These are phyloP conservation scores for Hygrophila difformis DNA, from an alignment of 257 asterid species.

Conservation along the genomic window DNA sequence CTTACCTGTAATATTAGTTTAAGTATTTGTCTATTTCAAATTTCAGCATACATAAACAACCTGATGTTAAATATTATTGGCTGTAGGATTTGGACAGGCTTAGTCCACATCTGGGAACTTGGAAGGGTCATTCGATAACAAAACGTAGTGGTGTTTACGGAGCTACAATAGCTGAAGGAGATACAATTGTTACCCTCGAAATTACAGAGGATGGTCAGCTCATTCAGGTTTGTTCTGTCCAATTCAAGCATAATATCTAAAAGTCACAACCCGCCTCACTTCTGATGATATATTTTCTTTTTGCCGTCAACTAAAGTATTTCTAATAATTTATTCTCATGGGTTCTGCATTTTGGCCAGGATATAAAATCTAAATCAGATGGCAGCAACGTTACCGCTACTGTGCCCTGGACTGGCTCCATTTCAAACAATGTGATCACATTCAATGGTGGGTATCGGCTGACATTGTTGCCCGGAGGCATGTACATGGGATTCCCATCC, in stretches of 20 bases:
- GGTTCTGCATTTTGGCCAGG: slow-evolving; percentile 28
- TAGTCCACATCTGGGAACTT: slow-evolving; percentile 60
- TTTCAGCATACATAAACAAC: slow-evolving; percentile 5
- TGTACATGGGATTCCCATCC: slow-evolving; percentile 87
- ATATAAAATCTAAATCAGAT: slow-evolving; percentile 40
- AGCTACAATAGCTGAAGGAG: slow-evolving; percentile 75
- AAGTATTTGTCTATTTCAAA: slow-evolving; percentile 8
- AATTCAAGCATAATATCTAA: no score
- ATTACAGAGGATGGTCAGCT: slow-evolving; percentile 59
- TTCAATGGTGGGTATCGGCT: slow-evolving; percentile 65
- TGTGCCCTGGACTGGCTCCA: slow-evolving; percentile 68
- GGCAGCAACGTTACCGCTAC: slow-evolving; percentile 45
- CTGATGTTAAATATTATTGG: slow-evolving; percentile 15
- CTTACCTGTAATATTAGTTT: slow-evolving; percentile 1
- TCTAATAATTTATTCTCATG: neutral
- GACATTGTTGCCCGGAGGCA: slow-evolving; percentile 68
- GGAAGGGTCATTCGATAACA: slow-evolving; percentile 87
- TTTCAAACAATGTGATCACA: slow-evolving; percentile 41
- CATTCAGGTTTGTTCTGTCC: slow-evolving; percentile 46
- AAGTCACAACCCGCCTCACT: no score
- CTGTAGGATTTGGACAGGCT: slow-evolving; percentile 57
- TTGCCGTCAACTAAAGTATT: no score
- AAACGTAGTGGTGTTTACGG: slow-evolving; percentile 95
- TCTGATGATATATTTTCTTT: slow-evolving; percentile 1
- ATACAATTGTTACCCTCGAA: slow-evolving; percentile 58